Evolutionary conservation across 768 basidiomycete species (phyloP), one percentile per base, ranked within the genome.

Genomic region (Pilatotrama ljubarskyi): DNA sequence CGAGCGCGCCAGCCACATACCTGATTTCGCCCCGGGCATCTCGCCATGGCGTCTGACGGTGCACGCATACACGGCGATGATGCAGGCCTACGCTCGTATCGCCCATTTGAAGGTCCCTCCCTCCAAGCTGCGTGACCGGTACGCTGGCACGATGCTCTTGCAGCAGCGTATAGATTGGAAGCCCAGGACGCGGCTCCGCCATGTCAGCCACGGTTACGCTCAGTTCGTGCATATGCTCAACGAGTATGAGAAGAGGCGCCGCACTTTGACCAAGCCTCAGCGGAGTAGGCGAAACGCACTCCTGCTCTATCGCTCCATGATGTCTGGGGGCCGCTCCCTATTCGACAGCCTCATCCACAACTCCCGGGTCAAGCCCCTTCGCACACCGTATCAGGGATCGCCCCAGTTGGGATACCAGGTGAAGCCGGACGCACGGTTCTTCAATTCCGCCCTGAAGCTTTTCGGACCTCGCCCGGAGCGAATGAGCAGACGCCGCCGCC

Each of bases 61-160:
- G 2, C 77, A 85, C 9, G 84, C 87, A 1, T 93, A 90, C 69
- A 92, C 88, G 1, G 73, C 82, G 49, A 90, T 92, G 84, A 69
- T 93, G 56, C 78, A 84, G 47, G 74, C 82, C 32, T 91, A 88
- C 62, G 79, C 75, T 0, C 65, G 80, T 83, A 68, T 78, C 77
- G n/a, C 70, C 67, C 43, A 70, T 69, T 62, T 72, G 59, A 47
- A 57, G 22, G 24, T 55, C 8, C 61, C 61, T 2, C 40, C 8
- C 64, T 43, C 46, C 61, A 64, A 59, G 29, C 62, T 58, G 51
- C 46, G 20, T 36, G 52, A 43, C 50, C 26, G 22, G 22, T 43
- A 55, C 32, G 5, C 20, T 11, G 56, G 57, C 18, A 57, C 43
- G 18, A 13, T 26, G 15, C n/a, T 56, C 32, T 48, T 63, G 24